phyloP scores from a whole-genome alignment of 495 filamentous ascomycete genomes.

The Sabuloglossum arenarium region DNA sequence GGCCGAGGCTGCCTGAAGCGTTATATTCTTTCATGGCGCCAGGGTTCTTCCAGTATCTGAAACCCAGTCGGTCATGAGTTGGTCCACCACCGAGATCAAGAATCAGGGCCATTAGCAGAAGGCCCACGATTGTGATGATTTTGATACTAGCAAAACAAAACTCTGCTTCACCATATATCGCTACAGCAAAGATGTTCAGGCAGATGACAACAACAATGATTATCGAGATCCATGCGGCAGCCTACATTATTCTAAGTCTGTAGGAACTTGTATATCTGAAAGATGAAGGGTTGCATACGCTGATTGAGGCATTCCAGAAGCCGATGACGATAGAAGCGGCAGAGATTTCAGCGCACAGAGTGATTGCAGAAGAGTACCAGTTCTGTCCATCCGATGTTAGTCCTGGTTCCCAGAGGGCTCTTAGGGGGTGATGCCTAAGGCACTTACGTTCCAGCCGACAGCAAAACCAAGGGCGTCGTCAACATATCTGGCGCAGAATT shows the following conservation, averaged over 20 bases:
- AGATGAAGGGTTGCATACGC: neutral
- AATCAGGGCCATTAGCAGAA: slow-evolving; percentile 43
- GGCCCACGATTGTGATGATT: slow-evolving; percentile 50
- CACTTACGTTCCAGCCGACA: slow-evolving; percentile 54
- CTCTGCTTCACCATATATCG: slow-evolving; percentile 61
- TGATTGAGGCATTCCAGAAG: slow-evolving; percentile 37
- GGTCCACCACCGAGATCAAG: slow-evolving; percentile 46
- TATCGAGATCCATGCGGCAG: slow-evolving; percentile 26
- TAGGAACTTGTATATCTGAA: neutral
- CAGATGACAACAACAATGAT: slow-evolving; percentile 29
- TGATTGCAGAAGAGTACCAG: slow-evolving; percentile 37
- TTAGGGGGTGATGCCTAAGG: neutral
- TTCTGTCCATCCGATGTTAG: slow-evolving; percentile 11
- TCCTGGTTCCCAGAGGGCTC: too few relatives aligned
- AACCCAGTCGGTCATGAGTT: slow-evolving; percentile 41
- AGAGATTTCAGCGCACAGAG: slow-evolving; percentile 54
- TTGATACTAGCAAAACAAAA: slow-evolving; percentile 56
- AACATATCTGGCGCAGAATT: slow-evolving; percentile 51
- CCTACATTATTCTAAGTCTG: neutral
- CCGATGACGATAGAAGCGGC: slow-evolving; percentile 55
- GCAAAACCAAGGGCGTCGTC: slow-evolving; percentile 59
- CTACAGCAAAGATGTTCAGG: slow-evolving; percentile 38
- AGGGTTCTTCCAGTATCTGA: slow-evolving; percentile 48
- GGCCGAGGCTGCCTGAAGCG: slow-evolving; percentile 34
- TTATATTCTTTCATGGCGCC: slow-evolving; percentile 43